phyloP scores from a whole-genome alignment of 768 basidiomycete genomes.

The Fomitopsis serialis region DNA sequence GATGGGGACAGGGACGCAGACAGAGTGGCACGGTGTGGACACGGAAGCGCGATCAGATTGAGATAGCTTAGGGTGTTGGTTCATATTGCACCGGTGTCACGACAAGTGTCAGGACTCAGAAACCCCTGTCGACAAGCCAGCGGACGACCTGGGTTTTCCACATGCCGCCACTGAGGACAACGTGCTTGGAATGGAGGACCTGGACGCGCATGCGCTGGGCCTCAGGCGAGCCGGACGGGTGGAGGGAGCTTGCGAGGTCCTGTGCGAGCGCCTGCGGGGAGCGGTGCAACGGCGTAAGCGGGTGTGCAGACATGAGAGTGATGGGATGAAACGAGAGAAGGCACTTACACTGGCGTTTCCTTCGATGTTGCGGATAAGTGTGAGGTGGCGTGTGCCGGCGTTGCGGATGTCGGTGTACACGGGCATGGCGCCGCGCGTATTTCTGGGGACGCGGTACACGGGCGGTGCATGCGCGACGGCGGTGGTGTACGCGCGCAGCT shows the following conservation, averaged over 20 bases:
- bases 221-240: conserved; percentile 39
- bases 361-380: conserved; percentile 64
- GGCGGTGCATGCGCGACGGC: conserved; percentile 1
- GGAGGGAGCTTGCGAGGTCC: conserved; percentile 50
- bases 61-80: neutral
- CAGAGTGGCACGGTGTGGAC: neutral
- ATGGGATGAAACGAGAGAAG: conserved; percentile 2
- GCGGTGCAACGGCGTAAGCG: neutral
- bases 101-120: conserved; percentile 30
- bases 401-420: conserved; percentile 75
- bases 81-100: neutral
- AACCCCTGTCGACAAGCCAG: conserved; percentile 63
- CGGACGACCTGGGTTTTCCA: conserved; percentile 57
- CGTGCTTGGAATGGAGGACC: conserved; percentile 42
- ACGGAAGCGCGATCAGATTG: neutral
- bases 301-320: neutral
- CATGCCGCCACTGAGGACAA: conserved; percentile 56
- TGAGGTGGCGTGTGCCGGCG: conserved; percentile 49
- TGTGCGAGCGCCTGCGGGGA: conserved; percentile 47
- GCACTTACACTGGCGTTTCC: conserved; percentile 50
- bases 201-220: conserved; percentile 45
- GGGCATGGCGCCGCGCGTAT: conserved; percentile 60
- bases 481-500: conserved; percentile 2
- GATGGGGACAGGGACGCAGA: neutral
- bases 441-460: conserved; percentile 61